phyloP scores from a whole-genome alignment of 176 grass and related monocot species.

The Ananas comosus region DNA sequence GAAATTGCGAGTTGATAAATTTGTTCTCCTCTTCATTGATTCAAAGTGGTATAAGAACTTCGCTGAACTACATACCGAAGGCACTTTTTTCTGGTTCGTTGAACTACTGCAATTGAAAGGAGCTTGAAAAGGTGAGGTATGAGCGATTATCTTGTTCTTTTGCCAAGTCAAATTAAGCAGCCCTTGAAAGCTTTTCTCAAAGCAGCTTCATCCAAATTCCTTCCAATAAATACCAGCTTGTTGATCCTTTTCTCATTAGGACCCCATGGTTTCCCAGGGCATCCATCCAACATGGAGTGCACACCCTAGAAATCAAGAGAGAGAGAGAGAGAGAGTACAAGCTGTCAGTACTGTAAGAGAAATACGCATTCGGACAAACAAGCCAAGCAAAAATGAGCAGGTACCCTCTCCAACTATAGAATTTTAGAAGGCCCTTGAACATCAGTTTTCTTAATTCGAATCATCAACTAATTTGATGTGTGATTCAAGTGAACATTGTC shows the following conservation, averaged over 20 bases:
- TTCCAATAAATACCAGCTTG: slow-evolving; percentile 61
- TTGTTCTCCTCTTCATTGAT: neutral
- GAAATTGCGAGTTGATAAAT: neutral
- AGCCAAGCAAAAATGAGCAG: neutral
- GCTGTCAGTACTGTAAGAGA: neutral
- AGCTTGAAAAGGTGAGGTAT: neutral
- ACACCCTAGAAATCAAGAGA: slow-evolving; percentile 24
- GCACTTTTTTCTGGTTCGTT: neutral
- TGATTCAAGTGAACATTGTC: too few relatives aligned
- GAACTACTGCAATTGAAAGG: neutral
- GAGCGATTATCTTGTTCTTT: neutral
- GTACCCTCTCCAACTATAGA: too few relatives aligned
- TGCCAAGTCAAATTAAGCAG: slow-evolving; percentile 25
- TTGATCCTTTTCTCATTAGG: slow-evolving; percentile 45
- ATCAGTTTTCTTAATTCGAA: too few relatives aligned
- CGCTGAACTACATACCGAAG: neutral
- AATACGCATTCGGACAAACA: neutral
- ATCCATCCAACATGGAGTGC: slow-evolving; percentile 67
- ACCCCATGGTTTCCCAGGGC: slow-evolving; percentile 53
- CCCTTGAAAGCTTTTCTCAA: slow-evolving; percentile 57
- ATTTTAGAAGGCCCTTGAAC: too few relatives aligned
- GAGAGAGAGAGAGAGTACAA: neutral
- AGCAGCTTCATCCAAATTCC: slow-evolving; percentile 45
- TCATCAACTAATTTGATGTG: too few relatives aligned
- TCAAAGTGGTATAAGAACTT: neutral